These are phyloP conservation scores for Fusarium dlaminii DNA, from an alignment of 2,329 filamentous ascomycete genomes.

Conservation along the genomic window DNA sequence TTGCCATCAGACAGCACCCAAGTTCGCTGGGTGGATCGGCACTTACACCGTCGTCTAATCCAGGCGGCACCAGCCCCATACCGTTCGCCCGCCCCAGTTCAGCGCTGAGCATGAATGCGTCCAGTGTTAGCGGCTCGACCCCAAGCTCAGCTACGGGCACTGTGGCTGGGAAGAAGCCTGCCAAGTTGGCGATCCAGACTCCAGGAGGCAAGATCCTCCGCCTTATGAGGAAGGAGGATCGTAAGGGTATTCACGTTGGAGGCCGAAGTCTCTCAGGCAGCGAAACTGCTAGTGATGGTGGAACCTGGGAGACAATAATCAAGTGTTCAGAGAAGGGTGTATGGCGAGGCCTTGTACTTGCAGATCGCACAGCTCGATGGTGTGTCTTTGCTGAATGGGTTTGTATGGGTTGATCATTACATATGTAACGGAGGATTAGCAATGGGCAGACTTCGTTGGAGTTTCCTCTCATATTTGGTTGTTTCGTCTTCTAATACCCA, in stretches of 20 bases:
- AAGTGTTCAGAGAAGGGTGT: slow-evolving; percentile 85
- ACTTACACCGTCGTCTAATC: slow-evolving; percentile 58
- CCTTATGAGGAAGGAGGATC: slow-evolving; percentile 82
- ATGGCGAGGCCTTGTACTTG: slow-evolving; percentile 84
- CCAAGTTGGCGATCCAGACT: slow-evolving; percentile 94
- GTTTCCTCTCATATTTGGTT: slow-evolving; percentile 35
- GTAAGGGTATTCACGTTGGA: slow-evolving; percentile 62
- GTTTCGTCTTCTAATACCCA: slow-evolving; percentile 38
- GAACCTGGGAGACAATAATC: slow-evolving; percentile 89
- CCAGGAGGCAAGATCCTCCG: slow-evolving; percentile 94
- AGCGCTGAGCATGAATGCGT: slow-evolving; percentile 71
- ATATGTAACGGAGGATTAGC: not conserved
- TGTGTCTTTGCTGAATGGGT: slow-evolving; percentile 93
- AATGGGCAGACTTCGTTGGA: slow-evolving; percentile 20
- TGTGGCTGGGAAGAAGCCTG: slow-evolving; percentile 78
- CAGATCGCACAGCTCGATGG: slow-evolving; percentile 85
- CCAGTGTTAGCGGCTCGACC: slow-evolving; percentile 66
- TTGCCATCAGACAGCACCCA: slow-evolving; percentile 92
- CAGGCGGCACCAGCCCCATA: slow-evolving; percentile 63
- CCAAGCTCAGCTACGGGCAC: slow-evolving; percentile 63
- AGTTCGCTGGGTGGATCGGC: slow-evolving; percentile 58
- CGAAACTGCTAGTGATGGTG: slow-evolving; percentile 73
- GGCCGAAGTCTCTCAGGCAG: slow-evolving; percentile 54
- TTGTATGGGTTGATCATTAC: slow-evolving; percentile 55
- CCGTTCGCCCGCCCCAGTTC: slow-evolving; percentile 70